These are phyloP conservation scores for Fusarium brachygibbosum DNA, from an alignment of 2,329 filamentous ascomycete genomes.

Conservation along the genomic window DNA sequence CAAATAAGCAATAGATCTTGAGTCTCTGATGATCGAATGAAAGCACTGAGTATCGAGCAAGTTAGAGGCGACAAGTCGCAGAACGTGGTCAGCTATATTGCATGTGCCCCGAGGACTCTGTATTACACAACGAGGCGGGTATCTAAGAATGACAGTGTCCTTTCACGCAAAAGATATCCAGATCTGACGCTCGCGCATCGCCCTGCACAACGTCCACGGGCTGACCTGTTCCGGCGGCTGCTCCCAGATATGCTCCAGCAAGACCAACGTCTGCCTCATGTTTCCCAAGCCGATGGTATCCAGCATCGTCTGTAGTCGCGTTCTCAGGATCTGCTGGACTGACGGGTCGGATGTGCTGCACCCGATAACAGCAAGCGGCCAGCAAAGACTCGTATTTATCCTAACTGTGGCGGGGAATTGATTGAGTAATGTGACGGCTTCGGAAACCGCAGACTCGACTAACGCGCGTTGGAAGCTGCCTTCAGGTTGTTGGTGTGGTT, in stretches of 20 bases:
- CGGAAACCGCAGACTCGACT: conserved; percentile 49
- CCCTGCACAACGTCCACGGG: conserved; percentile 60
- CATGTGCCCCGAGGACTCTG: conserved; percentile 24
- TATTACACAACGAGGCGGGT: conserved; percentile 22
- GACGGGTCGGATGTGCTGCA: conserved; percentile 53
- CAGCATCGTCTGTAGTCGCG: conserved; percentile 54
- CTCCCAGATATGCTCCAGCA: conserved; percentile 60
- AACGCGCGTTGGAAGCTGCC: conserved; percentile 44
- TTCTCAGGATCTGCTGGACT: conserved; percentile 55
- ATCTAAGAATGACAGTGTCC: conserved; percentile 19
- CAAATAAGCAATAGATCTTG: neutral
- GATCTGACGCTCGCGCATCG: conserved; percentile 62
- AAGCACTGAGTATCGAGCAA: neutral
- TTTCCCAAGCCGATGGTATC: conserved; percentile 60
- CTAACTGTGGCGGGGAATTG: conserved; percentile 52
- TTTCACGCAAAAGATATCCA: conserved; percentile 63
- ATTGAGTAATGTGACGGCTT: conserved; percentile 51
- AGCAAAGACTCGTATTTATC: conserved; percentile 58
- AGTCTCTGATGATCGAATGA: neutral
- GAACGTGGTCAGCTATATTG: neutral
- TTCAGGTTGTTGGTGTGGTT: conserved; percentile 42
- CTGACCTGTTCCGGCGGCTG: conserved; percentile 50
- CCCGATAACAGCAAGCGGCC: conserved; percentile 57
- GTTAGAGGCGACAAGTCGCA: neutral
- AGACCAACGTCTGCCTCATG: conserved; percentile 58